Percentiles rank a stretch among this genome's conserved stretches.
These are phyloP conservation scores for Alternaria panax DNA, from an alignment of 2,329 filamentous ascomycete species.

Conservation along the genomic window DNA sequence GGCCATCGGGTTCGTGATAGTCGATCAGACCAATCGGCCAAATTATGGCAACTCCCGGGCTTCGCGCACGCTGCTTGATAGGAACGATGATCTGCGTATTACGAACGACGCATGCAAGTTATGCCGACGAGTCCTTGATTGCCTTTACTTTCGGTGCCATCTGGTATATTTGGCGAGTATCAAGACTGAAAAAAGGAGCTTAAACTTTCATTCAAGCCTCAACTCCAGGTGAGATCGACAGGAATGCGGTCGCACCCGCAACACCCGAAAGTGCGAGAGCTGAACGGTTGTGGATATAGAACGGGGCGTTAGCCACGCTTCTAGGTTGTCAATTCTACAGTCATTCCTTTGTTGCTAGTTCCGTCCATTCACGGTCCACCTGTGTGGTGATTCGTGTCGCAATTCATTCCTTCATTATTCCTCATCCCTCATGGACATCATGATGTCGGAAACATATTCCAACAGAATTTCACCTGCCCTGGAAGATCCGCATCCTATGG, in stretches of 20 bases:
- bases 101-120: not conserved
- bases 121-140: not conserved
- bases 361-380: constrained; percentile 4
- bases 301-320: not conserved
- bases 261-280: not conserved
- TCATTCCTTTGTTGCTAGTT: not conserved
- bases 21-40: constrained; percentile 1
- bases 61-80: not conserved
- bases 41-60: not conserved
- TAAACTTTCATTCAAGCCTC: constrained; percentile 3
- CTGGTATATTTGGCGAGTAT: not conserved
- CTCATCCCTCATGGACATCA: constrained; percentile 4
- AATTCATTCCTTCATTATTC: not conserved
- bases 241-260: constrained; percentile 4
- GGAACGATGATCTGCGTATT: not conserved
- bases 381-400: constrained; percentile 3
- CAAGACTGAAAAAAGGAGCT: not conserved
- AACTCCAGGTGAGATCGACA: constrained; percentile 1
- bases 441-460: constrained; percentile 5
- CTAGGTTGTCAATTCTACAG: not conserved
- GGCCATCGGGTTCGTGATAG: not conserved
- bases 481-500: constrained; percentile 19
- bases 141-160: not conserved
- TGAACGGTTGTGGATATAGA: not conserved
- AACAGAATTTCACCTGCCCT: constrained; percentile 4